Conservation (phyloP, 164 flowering plant genomes). For the Vitis rotundifolia region DNA sequence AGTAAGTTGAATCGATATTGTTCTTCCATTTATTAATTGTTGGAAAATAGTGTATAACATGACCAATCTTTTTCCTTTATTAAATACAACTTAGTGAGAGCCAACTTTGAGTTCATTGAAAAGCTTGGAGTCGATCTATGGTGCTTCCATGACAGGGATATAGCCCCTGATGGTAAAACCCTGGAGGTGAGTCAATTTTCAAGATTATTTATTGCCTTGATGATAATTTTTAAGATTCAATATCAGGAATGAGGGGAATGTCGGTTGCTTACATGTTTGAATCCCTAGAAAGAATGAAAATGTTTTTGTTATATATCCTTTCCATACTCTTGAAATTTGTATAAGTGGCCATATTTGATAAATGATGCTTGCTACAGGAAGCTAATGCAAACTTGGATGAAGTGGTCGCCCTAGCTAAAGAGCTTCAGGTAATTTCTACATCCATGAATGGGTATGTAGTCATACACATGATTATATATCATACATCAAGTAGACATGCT, state of each 20-base stretch:
- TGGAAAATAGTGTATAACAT: too few species aligned
- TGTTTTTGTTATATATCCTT: too few species aligned
- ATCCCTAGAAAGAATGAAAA: too few species aligned
- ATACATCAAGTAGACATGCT: too few species aligned
- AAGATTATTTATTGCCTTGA: background rate
- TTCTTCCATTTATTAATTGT: background rate
- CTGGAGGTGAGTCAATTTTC: slow-evolving; percentile 52
- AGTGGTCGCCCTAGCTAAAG: slow-evolving; percentile 88
- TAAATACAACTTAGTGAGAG: slow-evolving; percentile 66
- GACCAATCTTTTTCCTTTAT: background rate
- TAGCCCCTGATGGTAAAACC: slow-evolving; percentile 91
- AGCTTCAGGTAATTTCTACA: slow-evolving; percentile 72
- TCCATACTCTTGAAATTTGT: too few species aligned
- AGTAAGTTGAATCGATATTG: slow-evolving; percentile 42
- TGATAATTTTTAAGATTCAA: background rate
- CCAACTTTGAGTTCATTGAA: slow-evolving; percentile 88
- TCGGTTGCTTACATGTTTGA: too few species aligned
- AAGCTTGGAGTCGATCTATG: slow-evolving; percentile 92
- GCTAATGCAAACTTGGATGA: slow-evolving; percentile 88
- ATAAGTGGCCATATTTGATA: background rate
- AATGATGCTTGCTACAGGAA: slow-evolving; percentile 53
- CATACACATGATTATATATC: too few species aligned
- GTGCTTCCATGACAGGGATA: slow-evolving; percentile 99
- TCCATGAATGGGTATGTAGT: too few species aligned
- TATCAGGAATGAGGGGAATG: too few species aligned